phyloP scores from a whole-genome alignment of 495 filamentous ascomycete species.

The Annulohypoxylon moriforme region DNA sequence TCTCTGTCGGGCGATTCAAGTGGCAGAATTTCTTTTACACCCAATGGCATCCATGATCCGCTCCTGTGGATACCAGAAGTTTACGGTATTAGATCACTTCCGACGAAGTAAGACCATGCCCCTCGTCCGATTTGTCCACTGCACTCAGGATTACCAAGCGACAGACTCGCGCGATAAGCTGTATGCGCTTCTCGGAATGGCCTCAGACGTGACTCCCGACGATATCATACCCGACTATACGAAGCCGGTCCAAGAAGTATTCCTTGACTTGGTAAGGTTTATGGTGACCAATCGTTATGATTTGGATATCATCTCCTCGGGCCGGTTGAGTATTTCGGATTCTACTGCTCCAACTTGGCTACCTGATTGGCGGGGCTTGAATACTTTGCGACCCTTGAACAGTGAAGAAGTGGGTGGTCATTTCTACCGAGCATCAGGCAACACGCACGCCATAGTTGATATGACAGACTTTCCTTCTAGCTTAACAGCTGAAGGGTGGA shows the following conservation, averaged over 20 bases:
- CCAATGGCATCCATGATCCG: slow-evolving; percentile 18
- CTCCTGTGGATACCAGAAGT: slow-evolving; percentile 27
- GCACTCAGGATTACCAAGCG: slow-evolving; percentile 33
- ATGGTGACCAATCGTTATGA: slow-evolving; percentile 4
- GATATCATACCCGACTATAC: slow-evolving; percentile 44
- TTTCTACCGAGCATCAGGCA: slow-evolving; percentile 24
- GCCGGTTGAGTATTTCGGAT: neutral
- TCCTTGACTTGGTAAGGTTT: slow-evolving; percentile 31
- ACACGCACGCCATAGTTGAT: slow-evolving; percentile 16
- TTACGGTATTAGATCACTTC: slow-evolving; percentile 24
- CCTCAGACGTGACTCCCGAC: slow-evolving; percentile 29
- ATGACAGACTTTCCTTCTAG: slow-evolving; percentile 2
- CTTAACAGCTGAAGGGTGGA: slow-evolving; percentile 7
- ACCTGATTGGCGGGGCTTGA: slow-evolving; percentile 26
- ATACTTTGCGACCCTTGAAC: slow-evolving; percentile 22
- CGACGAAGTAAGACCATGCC: slow-evolving; percentile 20
- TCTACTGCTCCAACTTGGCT: slow-evolving; percentile 15
- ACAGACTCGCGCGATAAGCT: slow-evolving; percentile 43
- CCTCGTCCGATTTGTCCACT: slow-evolving; percentile 24
- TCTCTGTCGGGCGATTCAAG: slow-evolving; percentile 20
- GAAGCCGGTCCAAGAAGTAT: slow-evolving; percentile 34
- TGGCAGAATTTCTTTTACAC: slow-evolving; percentile 20
- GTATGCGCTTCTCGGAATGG: slow-evolving; percentile 46
- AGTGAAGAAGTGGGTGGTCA: slow-evolving; percentile 26
- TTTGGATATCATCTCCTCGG: slow-evolving; percentile 22